Percentiles rank a stretch among this genome's conserved stretches.
Evolutionary conservation across 495 filamentous ascomycete species (phyloP).

Genomic region (Aspergillus kassunensis): DNA sequence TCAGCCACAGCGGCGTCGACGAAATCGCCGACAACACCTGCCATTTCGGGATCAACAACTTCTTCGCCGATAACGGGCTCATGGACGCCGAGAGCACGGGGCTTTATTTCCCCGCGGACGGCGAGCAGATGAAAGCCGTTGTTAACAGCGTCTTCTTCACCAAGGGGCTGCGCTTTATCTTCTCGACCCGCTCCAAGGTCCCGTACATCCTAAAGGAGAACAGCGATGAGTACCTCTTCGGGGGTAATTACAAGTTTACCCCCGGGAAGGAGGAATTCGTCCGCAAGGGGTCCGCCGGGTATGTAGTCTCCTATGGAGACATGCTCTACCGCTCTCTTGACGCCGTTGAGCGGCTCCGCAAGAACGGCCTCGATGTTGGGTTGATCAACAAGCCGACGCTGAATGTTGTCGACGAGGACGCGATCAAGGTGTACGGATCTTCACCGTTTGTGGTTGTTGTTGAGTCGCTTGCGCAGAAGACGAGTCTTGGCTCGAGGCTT

Average conservation of each 20-base stretch:
- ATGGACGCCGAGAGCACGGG: constrained; percentile 30
- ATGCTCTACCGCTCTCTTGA: constrained; percentile 42
- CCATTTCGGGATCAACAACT: constrained; percentile 41
- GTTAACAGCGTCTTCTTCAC: constrained; percentile 37
- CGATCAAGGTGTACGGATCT: constrained; percentile 33
- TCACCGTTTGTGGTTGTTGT: constrained; percentile 34
- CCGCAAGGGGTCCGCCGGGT: constrained; percentile 33
- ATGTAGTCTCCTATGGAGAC: constrained; percentile 38
- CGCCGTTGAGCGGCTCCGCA: constrained; percentile 33
- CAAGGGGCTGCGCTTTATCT: constrained; percentile 35
- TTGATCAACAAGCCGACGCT: constrained; percentile 41
- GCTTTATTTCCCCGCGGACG: constrained; percentile 40
- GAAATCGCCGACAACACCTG: constrained; percentile 44
- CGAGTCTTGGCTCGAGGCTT: constrained; percentile 36
- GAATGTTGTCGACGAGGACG: constrained; percentile 37
- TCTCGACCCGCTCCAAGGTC: constrained; percentile 40
- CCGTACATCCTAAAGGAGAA: constrained; percentile 39
- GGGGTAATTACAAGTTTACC: constrained; percentile 34
- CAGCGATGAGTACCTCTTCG: constrained; percentile 33
- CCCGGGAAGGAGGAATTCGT: constrained; percentile 39
- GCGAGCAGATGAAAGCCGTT: constrained; percentile 43
- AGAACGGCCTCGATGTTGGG: constrained; percentile 32
- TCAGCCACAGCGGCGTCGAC: constrained; percentile 39
- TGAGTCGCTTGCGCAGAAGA: constrained; percentile 40
- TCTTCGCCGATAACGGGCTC: constrained; percentile 40